phyloP scores from a whole-genome alignment of 2,329 filamentous ascomycete species.

The Microdochium trichocladiopsis region DNA sequence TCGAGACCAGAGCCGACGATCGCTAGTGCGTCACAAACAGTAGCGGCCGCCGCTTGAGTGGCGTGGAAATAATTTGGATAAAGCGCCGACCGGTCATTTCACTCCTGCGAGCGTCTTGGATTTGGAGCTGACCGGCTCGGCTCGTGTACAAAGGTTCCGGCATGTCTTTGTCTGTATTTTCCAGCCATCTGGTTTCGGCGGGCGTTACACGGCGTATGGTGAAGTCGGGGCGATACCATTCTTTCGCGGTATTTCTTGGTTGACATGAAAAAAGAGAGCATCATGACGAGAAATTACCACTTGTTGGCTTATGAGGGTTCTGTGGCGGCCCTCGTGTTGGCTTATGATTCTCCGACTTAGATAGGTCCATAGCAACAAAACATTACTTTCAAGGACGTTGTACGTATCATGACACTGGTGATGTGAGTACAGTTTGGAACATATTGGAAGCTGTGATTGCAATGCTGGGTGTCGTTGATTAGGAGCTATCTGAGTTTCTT shows the following conservation, averaged over 20 bases:
- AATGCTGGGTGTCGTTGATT: too few relatives aligned
- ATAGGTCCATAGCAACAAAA: not conserved
- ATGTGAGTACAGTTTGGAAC: too few relatives aligned
- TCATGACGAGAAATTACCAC: slow-evolving; percentile 7
- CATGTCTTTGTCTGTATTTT: not conserved
- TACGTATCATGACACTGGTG: too few relatives aligned
- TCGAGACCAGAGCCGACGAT: slow-evolving; percentile 25
- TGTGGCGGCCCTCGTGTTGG: not conserved
- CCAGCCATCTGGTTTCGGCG: not conserved
- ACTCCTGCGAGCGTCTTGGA: not conserved
- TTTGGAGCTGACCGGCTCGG: not conserved
- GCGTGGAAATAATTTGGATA: not conserved
- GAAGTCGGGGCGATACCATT: slow-evolving; percentile 22
- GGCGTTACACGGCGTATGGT: slow-evolving; percentile 20
- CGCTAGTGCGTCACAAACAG: slow-evolving; percentile 18
- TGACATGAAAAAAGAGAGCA: slow-evolving; percentile 12
- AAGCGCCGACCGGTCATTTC: not conserved
- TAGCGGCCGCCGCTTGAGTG: slow-evolving; percentile 20
- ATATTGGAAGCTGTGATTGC: too few relatives aligned
- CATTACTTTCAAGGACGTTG: not conserved
- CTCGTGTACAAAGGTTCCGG: slow-evolving; percentile 18
- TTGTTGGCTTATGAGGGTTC: not conserved
- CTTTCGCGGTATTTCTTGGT: slow-evolving; percentile 14
- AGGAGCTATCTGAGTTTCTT: too few relatives aligned
- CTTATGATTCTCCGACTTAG: not conserved